Base-by-base conservation (phyloP, 2,329 filamentous ascomycete species). In the Fusarium armeniacum region DNA sequence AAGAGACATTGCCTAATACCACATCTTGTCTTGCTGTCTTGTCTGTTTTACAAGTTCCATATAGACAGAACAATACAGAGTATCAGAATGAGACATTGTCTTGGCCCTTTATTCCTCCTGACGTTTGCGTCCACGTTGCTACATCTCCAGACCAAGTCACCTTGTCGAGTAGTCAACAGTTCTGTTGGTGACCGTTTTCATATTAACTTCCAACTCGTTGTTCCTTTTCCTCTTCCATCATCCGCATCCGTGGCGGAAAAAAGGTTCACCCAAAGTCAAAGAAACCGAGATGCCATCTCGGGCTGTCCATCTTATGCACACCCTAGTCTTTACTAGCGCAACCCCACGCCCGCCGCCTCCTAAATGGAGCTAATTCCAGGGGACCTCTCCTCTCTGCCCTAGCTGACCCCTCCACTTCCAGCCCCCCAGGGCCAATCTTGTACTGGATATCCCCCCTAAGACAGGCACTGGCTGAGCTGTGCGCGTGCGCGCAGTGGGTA, bases 341-440 rank as follows among this genome's bases (percentile, higher is more conserved):
- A 52, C 49, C 35, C 35, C 57, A 30, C 53, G 53, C 36, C 45
- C 38, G 22, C 53, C 28, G 41, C 24, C 41, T 40, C 33, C 50
- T 30, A 62, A 50, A 64, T n/a, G 44, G 44, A 55, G 53, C 53
- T 65, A 65, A 60, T 65, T 65, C 61, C 62, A 65, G 61, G 62
- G 62, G 62, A 65, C 61, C 32, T 51, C n/a, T 64, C 53, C 30
- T 46, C n/a, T 64, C 54, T 65, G 62, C 61, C 61, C 41, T 65
- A 65, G 51, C 35, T 44, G 49, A 49, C 52, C 58, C 58, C 60
- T 54, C 52, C 49, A 49, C 53, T 50, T 16, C 13, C 53, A 32
- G 15, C 18, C 24, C 32, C 49, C 50, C 26, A 53, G 36, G 50
- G n/a, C 26, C 49, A 51, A 51, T 51, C 49, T 51, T 51, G 24